phyloP scores from a whole-genome alignment of 192 early-diverging fungal genomes.

The Mycoemilia scoparia region DNA sequence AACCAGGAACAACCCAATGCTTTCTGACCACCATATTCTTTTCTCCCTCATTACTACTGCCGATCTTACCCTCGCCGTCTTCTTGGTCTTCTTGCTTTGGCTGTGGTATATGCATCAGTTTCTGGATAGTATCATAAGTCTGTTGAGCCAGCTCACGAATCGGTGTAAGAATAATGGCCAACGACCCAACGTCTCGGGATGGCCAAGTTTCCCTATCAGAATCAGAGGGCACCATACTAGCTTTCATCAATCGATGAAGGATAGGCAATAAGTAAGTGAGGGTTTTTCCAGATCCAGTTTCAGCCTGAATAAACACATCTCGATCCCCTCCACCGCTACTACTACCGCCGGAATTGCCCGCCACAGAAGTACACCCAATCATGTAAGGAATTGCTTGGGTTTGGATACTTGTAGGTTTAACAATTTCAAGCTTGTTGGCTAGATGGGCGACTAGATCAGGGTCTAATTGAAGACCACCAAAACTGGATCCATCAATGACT shows the following conservation, averaged over 20 bases:
- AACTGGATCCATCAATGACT: conserved; percentile 30
- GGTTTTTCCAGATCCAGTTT: conserved; percentile 97
- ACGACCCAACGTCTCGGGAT: conserved; percentile 59
- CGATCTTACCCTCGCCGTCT: conserved; percentile 6
- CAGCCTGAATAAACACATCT: conserved; percentile 83
- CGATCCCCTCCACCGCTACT: conserved; percentile 19
- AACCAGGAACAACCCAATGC: conserved; percentile 75
- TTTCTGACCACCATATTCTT: background rate
- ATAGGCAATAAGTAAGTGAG: conserved; percentile 88
- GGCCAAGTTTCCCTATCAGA: too few species aligned
- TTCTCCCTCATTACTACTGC: background rate
- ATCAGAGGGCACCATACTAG: conserved; percentile 23
- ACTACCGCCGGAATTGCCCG: background rate
- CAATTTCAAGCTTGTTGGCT: conserved; percentile 49
- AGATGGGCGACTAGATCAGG: conserved; percentile 49
- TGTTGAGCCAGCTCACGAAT: conserved; percentile 98
- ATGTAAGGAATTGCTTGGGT: conserved; percentile 61
- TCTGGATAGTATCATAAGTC: conserved; percentile 59
- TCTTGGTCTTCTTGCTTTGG: conserved; percentile 6
- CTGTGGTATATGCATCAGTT: conserved; percentile 39
- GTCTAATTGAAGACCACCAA: conserved; percentile 63
- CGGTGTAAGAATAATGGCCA: conserved; percentile 85
- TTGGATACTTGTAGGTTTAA: conserved; percentile 78
- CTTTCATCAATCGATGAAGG: conserved; percentile 62
- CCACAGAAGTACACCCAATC: conserved; percentile 22